Base-by-base conservation (phyloP, 2,329 filamentous ascomycete species). In the Cyanodermella asteris region DNA sequence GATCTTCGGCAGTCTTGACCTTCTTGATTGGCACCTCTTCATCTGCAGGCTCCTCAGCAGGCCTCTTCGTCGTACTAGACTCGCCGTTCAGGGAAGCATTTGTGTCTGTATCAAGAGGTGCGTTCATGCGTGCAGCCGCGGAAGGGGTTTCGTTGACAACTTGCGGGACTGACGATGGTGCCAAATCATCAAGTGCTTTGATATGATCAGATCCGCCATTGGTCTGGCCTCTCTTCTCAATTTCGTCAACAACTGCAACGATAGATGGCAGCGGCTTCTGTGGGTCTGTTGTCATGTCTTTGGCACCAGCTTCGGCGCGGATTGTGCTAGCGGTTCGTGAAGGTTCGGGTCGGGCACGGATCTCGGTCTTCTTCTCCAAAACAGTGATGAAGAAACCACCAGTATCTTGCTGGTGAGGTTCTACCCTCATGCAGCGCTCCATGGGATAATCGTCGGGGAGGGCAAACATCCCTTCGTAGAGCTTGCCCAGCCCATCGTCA, bases 301-400 rank as follows among this genome's bases (percentile, higher is more conserved):
- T 24, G 7, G 38, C 37, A 20, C 37, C 36, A 3, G 42, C 33
- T 25, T 45, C 39, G 22, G 49, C 47, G 23, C 46, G 43, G 12
- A 53, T 44, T 20, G 16, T 14, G 6, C 12, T 14, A 13, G 22
- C 22, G 11, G 16, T 24, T 3, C 13, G 13, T 6, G 22, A 24
- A 8, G 63, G 60, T 47, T 87, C 76, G 13, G 71, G 70, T 46
- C 64, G 75, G 6, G 71, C 73, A 44, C 64, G 74, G 45, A 91
- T 81, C 36, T 93, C 87, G 14, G 67, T 64, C 45, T 72, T 72
- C 61, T 97, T 97, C 55, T 93, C 76, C 11, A 97, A 53, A 1
- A 93, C 82, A 1, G 81, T 74, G 44, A 97, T 93, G 55, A 97
- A 97, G 60, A 97, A 97, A 13, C 75, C 84, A 28, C 87, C 87